A percentile compares a stretch with the other conserved stretches of the same genome.
These are phyloP conservation scores for Huntiella savannae DNA, from an alignment of 2,329 filamentous ascomycete genomes.

Conservation along the genomic window DNA sequence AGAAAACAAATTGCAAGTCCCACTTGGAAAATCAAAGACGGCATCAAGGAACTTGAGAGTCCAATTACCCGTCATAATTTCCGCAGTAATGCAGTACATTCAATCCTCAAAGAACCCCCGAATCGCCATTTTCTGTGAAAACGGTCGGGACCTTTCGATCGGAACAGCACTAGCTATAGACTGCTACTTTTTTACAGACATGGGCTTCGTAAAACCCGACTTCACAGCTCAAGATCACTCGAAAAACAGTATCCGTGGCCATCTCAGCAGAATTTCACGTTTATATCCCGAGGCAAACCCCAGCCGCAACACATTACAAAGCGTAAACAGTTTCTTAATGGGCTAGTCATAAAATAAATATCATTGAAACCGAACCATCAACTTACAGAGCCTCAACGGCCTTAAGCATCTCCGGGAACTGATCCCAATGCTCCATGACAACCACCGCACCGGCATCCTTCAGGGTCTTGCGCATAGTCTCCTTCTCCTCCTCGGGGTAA, in stretches of 20 bases:
- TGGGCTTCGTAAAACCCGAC: slow-evolving; percentile 27
- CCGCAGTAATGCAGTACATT: not conserved
- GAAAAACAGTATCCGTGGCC: slow-evolving; percentile 59
- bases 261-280: slow-evolving; percentile 66
- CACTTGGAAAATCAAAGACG: too few relatives aligned
- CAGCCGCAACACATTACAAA: slow-evolving; percentile 68
- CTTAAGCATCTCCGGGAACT: slow-evolving; percentile 30
- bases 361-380: not conserved
- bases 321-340: slow-evolving; percentile 82
- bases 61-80: not conserved
- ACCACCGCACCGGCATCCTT: slow-evolving; percentile 40
- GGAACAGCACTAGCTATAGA: slow-evolving; percentile 58
- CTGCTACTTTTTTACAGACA: slow-evolving; percentile 51
- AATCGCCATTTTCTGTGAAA: slow-evolving; percentile 50
- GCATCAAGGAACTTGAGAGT: not conserved
- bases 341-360: slow-evolving; percentile 16
- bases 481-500: slow-evolving; percentile 42
- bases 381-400: slow-evolving; percentile 23
- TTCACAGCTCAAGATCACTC: slow-evolving; percentile 26
- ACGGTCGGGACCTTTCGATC: slow-evolving; percentile 62
- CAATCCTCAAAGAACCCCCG: too few relatives aligned
- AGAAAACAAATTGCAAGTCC: too few relatives aligned
- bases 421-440: slow-evolving; percentile 41
- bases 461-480: slow-evolving; percentile 45
- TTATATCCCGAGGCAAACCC: slow-evolving; percentile 66